phyloP scores from a whole-genome alignment of 1,284 basidiomycete genomes.

The Phylloporus sp. region DNA sequence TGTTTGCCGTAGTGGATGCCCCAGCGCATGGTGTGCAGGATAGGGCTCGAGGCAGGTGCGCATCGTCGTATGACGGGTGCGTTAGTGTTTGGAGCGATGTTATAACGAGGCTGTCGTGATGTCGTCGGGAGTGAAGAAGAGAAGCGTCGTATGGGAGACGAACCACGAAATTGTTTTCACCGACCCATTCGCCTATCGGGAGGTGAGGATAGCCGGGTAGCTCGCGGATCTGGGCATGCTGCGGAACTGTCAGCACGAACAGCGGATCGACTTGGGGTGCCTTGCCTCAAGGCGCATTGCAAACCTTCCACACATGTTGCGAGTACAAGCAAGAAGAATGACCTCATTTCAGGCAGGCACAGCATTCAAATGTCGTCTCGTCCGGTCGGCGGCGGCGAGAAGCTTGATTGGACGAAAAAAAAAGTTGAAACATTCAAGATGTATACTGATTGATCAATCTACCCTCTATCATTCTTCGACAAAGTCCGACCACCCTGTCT shows the following conservation, averaged over 20 bases:
- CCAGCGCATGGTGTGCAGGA: conserved; percentile 87
- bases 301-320: conserved; percentile 66
- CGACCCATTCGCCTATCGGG: conserved; percentile 63
- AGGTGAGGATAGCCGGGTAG: conserved; percentile 46
- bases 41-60: conserved; percentile 24
- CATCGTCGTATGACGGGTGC: conserved; percentile 64
- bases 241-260: background rate
- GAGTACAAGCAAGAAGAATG: too few relatives aligned
- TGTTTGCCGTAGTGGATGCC: conserved; percentile 87
- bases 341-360: background rate
- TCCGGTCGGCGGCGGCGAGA: too few relatives aligned
- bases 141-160: conserved; percentile 23
- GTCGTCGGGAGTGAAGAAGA: background rate
- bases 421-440: too few relatives aligned
- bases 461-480: conserved; percentile 29
- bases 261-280: too few relatives aligned
- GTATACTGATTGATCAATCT: background rate
- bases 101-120: conserved; percentile 60
- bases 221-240: conserved; percentile 44
- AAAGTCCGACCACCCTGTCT: conserved; percentile 66
- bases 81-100: conserved; percentile 73
- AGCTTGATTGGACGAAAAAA: too few relatives aligned
- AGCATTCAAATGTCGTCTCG: too few relatives aligned
- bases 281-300: conserved; percentile 54
- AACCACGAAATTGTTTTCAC: conserved; percentile 60